A percentile compares a stretch with the other conserved stretches of the same genome.
These are phyloP conservation scores for Skeletonema costatum DNA, from an alignment of 108 stramenopile species.

Conservation along the genomic window DNA sequence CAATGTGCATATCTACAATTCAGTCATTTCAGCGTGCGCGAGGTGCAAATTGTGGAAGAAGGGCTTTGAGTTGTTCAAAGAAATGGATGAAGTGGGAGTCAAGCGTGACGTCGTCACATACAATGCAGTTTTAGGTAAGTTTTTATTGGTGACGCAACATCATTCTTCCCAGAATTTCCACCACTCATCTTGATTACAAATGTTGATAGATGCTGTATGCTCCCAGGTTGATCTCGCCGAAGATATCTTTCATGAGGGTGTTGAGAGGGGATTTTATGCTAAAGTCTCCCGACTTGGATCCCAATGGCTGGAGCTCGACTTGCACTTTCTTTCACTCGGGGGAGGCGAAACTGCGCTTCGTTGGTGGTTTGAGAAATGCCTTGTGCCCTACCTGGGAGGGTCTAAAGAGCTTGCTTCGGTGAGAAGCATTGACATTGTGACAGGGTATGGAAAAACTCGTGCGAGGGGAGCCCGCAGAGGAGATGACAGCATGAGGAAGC, in stretches of 20 bases:
- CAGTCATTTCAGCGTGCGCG: conserved; percentile 86
- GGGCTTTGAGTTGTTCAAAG: conserved; percentile 77
- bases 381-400: conserved; percentile 76
- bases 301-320: conserved; percentile 86
- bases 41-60: conserved; percentile 85
- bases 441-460: conserved; percentile 88
- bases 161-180: background rate
- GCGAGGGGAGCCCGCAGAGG: conserved; percentile 74
- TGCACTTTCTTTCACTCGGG: conserved; percentile 86
- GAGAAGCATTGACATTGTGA: conserved; percentile 85
- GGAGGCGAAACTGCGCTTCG: conserved; percentile 85
- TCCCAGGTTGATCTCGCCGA: conserved; percentile 76
- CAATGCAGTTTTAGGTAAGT: conserved; percentile 76
- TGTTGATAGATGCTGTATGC: conserved; percentile 74
- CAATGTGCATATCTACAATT: conserved; percentile 88
- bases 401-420: conserved; percentile 73
- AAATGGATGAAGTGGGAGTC: conserved; percentile 77
- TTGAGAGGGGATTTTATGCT: conserved; percentile 82
- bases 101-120: conserved; percentile 83
- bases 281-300: conserved; percentile 81
- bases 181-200: background rate
- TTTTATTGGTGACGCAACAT: background rate
- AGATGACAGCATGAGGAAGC: conserved; percentile 85
- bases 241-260: conserved; percentile 78
- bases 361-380: conserved; percentile 90